Evolutionary conservation across 352 stramenopile genomes (phyloP), one percentile per base, ranked within the genome.

Genomic region (Pythium periplocum): DNA sequence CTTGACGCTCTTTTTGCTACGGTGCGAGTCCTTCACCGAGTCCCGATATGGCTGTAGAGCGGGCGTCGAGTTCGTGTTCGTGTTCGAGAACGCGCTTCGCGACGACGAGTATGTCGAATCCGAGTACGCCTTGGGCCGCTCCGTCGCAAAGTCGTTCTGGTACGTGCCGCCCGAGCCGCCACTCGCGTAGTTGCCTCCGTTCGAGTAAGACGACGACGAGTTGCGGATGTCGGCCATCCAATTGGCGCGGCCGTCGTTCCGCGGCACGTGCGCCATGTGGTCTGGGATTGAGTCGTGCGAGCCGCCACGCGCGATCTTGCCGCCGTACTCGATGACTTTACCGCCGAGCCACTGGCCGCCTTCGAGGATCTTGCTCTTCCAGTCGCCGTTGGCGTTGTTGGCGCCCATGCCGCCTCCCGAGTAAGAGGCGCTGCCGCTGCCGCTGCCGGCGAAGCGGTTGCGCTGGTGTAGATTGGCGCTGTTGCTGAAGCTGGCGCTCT

Each of bases 151-250:
- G 57, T 88, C 78, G 51, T 88, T 88, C 57, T 88, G 78, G 54
- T 88, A 88, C 48, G 55, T 59, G 33, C n/a, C 52, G 39, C 45
- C 45, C n/a, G n/a, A 7, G 26, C 62, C 55, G 40, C 59, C 58
- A 35, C 49, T 62, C 30, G 53, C 73, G 57, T 61, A 67, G 4
- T 55, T 45, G 3, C 51, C 48, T 11, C 11, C 43, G 33, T 53
- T 62, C 2, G 53, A 64, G n/a, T 59, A 71, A 39, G 73, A 79
- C 8, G 73, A 75, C 39, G 64, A 66, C 33, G 65, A 70, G 51
- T 63, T 80, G 26, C 78, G 75, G 51, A 88, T 88, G 53, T 88
- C 75, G 0, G 75, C 78, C 78, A 88, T 88, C 78, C 78, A 88
- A 62, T 80, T 86, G 32, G 78, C 78, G 42, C 78, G 78, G 58